These are phyloP conservation scores for Antonospora locustae DNA, from an alignment of 371 early-diverging fungal genomes.

Conservation along the genomic window DNA sequence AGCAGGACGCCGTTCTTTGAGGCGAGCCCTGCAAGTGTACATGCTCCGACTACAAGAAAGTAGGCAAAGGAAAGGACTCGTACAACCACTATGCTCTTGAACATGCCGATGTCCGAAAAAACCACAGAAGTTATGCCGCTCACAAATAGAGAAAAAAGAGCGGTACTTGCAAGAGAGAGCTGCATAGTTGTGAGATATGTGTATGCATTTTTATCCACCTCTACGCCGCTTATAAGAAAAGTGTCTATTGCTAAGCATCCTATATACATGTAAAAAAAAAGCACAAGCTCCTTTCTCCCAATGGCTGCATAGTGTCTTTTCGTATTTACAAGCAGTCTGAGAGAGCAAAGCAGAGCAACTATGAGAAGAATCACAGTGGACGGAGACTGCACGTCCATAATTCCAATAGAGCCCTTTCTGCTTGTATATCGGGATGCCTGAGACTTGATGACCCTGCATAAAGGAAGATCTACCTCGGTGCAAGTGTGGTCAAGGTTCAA, in stretches of 20 bases:
- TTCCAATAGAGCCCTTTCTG: constrained; percentile 2
- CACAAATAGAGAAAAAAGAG: constrained; percentile 33
- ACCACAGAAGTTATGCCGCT: constrained; percentile 24
- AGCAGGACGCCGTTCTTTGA: constrained; percentile 5
- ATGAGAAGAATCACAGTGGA: constrained; percentile 29
- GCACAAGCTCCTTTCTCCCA: constrained; percentile 42
- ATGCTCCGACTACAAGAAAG: constrained; percentile 3
- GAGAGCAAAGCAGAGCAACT: constrained; percentile 7
- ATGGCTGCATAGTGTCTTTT: constrained; percentile 33
- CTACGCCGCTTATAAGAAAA: constrained; percentile 12
- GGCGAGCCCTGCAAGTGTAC: constrained; percentile 12
- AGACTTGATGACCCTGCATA: constrained; percentile 24
- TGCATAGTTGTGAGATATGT: constrained; percentile 20
- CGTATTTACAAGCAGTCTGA: constrained; percentile 30
- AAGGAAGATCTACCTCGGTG: constrained; percentile 23
- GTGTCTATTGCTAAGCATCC: constrained; percentile 10
- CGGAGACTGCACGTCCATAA: constrained; percentile 25
- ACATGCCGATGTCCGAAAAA: constrained; percentile 22
- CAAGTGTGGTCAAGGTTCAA: constrained; percentile 33
- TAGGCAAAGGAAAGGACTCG: constrained; percentile 12
- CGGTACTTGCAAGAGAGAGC: constrained; percentile 17
- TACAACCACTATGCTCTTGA: constrained; percentile 12
- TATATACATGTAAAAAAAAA: constrained; percentile 43
- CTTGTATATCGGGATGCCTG: constrained; percentile 13
- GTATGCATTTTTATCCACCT: neutral